Percentiles rank a stretch among this genome's conserved stretches.
These are phyloP conservation scores for Artemisia tridentata DNA, from an alignment of 129 eudicot species.

Conservation along the genomic window DNA sequence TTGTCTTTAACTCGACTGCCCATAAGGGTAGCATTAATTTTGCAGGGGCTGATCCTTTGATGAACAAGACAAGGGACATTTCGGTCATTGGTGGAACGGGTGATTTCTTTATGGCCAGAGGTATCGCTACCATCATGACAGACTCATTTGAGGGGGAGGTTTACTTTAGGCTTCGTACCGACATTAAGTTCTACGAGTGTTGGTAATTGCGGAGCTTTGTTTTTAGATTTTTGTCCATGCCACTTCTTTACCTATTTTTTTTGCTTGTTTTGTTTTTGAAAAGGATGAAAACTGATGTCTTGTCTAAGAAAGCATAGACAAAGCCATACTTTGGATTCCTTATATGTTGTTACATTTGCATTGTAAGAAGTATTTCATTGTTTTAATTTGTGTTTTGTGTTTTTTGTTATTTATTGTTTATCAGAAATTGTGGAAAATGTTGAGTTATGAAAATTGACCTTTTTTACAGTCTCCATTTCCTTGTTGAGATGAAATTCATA, in stretches of 20 bases:
- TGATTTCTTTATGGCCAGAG: constrained; percentile 78
- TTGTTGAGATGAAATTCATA: too few relatives aligned
- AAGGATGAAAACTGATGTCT: background rate
- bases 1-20: constrained; percentile 60
- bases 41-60: constrained; percentile 74
- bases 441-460: background rate
- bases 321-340: constrained; percentile 15
- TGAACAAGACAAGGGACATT: constrained; percentile 76
- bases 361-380: background rate
- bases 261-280: background rate
- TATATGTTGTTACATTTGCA: background rate
- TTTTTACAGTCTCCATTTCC: background rate
- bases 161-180: constrained; percentile 63
- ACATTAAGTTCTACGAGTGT: constrained; percentile 67
- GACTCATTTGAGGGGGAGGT: constrained; percentile 75
- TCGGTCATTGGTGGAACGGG: constrained; percentile 85
- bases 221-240: background rate
- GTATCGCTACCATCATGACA: constrained; percentile 66
- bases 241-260: background rate
- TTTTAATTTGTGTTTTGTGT: background rate
- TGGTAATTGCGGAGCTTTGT: constrained; percentile 34
- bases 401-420: background rate
- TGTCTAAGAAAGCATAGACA: constrained; percentile 15
- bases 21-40: constrained; percentile 60
- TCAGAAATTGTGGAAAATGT: too few relatives aligned